phyloP scores from a whole-genome alignment of 352 stramenopile species.

The Albugo candida region DNA sequence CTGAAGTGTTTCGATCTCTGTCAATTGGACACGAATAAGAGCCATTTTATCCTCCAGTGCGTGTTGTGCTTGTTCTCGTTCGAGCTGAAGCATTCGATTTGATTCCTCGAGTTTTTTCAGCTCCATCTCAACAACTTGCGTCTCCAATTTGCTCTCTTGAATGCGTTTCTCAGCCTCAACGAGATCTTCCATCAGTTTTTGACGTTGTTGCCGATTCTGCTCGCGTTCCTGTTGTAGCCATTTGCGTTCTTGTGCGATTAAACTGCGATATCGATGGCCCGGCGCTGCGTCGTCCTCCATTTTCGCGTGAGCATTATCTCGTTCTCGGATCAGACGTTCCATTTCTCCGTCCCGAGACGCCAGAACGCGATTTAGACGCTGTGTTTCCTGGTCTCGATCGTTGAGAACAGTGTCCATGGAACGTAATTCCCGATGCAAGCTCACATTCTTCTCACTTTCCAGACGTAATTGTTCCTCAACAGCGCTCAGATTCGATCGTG shows the following conservation, averaged over 20 bases:
- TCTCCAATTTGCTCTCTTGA: slow-evolving; percentile 16
- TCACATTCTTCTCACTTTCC: slow-evolving; percentile 54
- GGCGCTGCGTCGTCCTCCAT: background rate
- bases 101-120: slow-evolving; percentile 18
- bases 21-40: no score
- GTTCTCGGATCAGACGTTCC: slow-evolving; percentile 16
- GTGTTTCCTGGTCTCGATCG: slow-evolving; percentile 51
- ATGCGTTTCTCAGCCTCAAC: slow-evolving; percentile 38
- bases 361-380: slow-evolving; percentile 29
- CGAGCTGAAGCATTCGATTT: no score
- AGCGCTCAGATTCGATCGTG: slow-evolving; percentile 33
- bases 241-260: slow-evolving; percentile 43
- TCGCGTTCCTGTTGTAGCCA: slow-evolving; percentile 51
- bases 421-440: slow-evolving; percentile 38
- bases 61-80: no score
- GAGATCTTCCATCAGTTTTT: slow-evolving; percentile 31
- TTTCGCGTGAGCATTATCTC: slow-evolving; percentile 8
- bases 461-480: slow-evolving; percentile 25
- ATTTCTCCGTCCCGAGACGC: slow-evolving; percentile 32
- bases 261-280: slow-evolving; percentile 7
- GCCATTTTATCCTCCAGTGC: no score
- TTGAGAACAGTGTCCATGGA: slow-evolving; percentile 51
- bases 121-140: slow-evolving; percentile 19
- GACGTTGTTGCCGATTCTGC: slow-evolving; percentile 27
- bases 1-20: no score